Base-by-base conservation (phyloP, 2,329 filamentous ascomycete genomes). In the Catunica adiposa region DNA sequence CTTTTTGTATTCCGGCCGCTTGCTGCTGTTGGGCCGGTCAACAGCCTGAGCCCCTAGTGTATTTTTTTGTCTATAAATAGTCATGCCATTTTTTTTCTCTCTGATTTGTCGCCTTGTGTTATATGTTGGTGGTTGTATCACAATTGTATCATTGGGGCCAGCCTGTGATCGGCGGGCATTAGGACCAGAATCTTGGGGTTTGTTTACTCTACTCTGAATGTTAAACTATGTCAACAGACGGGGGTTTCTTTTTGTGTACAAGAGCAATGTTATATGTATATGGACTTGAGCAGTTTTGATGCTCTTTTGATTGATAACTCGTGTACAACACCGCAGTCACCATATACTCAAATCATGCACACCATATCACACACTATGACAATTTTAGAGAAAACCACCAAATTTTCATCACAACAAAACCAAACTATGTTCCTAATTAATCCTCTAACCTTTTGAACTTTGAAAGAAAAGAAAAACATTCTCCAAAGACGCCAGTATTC, bases 11-110 rank as follows among this genome's bases (percentile, higher is more conserved):
- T 40, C 34, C 40, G 42, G 20, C 26, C 9, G 25, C 40, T 37
- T 47, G 5, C 17, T 34, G 23, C 17, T 51, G 47, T 40, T 48
- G 44, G 23, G 44, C 22, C 44, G 44, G 44, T 48, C 44, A 26
- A 23, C 44, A 48, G 23, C 44, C 23, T 29, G 44, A 48, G 22
- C 54, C 54, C 54, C 54, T 52, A 51, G 54, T 56, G 54, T 56
- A 56, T 56, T 56, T 51, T 51, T 56, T n/a, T n/a, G n/a, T 55
- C 34, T 29, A 20, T 25, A 25, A 44, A 29, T 29, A 25, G 42
- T 53, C 29, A 48, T 40, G 31, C 29, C 31, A n/a, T n/a, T n/a
- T 53, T 22, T 50, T 50, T 25, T 51, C 22, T 7, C 15, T 44
- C 23, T n/a, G 31, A 29, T 56, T 34, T 5, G 29, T 51, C 22